Conservation (phyloP, 164 flowering plant species). For the Liquidambar formosana region DNA sequence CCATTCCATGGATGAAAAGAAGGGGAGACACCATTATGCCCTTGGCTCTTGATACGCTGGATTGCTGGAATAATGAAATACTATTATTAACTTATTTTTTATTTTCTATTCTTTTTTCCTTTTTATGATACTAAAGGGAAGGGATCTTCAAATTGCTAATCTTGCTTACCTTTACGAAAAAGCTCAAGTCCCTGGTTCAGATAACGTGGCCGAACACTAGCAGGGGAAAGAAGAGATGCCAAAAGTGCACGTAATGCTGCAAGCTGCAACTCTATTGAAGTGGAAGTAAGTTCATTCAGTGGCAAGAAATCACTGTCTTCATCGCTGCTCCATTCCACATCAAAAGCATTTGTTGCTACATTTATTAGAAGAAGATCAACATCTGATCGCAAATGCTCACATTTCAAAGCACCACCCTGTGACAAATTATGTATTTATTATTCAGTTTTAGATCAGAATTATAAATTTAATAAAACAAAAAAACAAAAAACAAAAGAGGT, state of each 20-base stretch:
- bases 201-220: not conserved
- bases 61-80: too few species aligned
- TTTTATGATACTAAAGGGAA: too few species aligned
- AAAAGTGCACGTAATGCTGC: conserved; percentile 8
- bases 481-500: too few species aligned
- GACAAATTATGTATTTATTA: not conserved
- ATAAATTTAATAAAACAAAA: too few species aligned
- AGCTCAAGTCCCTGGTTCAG: conserved; percentile 8
- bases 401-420: conserved; percentile 3
- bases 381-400: conserved; percentile 1
- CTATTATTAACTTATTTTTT: too few species aligned
- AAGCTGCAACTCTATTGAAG: conserved; percentile 4
- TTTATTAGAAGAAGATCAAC: conserved; percentile 3
- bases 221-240: conserved; percentile 6
- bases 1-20: too few species aligned
- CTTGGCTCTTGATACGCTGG: too few species aligned
- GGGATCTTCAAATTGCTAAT: not conserved
- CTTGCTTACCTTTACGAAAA: conserved; percentile 2
- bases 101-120: too few species aligned
- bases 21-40: too few species aligned
- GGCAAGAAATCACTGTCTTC: not conserved
- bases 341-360: conserved; percentile 7
- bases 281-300: not conserved
- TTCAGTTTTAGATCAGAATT: not conserved
- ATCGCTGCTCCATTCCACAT: conserved; percentile 4